Percentiles rank a stretch among this genome's conserved stretches.
phyloP scores from a whole-genome alignment of 768 basidiomycete genomes.

The Baorangia bicolor region DNA sequence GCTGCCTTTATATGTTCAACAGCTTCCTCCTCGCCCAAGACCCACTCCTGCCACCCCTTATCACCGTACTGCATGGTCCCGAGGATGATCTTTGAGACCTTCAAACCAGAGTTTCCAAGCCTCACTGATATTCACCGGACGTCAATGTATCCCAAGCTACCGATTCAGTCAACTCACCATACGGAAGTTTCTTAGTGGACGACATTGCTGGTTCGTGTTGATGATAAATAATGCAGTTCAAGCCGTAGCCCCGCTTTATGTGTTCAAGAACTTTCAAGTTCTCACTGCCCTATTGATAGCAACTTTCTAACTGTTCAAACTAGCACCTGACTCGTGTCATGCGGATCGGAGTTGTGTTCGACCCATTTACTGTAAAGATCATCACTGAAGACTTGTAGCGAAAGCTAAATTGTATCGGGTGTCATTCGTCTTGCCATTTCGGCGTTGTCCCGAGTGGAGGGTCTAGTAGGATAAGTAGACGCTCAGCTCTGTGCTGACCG shows the following conservation, averaged over 20 bases:
- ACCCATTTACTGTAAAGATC: background rate
- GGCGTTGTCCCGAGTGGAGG: background rate
- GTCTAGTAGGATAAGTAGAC: background rate
- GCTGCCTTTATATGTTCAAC: slow-evolving; percentile 49
- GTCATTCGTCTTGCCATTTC: background rate
- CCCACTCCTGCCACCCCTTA: slow-evolving; percentile 54
- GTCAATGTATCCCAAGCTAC: background rate
- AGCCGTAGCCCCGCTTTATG: background rate
- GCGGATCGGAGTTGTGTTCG: background rate
- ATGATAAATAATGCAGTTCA: background rate
- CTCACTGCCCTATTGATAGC: slow-evolving; percentile 21
- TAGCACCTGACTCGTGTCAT: slow-evolving; percentile 1
- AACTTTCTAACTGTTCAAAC: background rate
- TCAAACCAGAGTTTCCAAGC: slow-evolving; percentile 47
- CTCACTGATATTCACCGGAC: slow-evolving; percentile 29
- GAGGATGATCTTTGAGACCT: slow-evolving; percentile 51
- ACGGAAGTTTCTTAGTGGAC: slow-evolving; percentile 28
- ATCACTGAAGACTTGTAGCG: background rate
- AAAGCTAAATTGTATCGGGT: background rate
- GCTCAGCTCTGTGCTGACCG: background rate
- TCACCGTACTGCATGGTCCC: slow-evolving; percentile 48
- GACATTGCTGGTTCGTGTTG: slow-evolving; percentile 16
- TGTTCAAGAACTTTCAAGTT: background rate
- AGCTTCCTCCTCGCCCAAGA: slow-evolving; percentile 45
- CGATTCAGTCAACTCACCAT: slow-evolving; percentile 25